These are phyloP conservation scores for Pleurotus citrinopileatus DNA, from an alignment of 768 basidiomycete species.

Conservation along the genomic window DNA sequence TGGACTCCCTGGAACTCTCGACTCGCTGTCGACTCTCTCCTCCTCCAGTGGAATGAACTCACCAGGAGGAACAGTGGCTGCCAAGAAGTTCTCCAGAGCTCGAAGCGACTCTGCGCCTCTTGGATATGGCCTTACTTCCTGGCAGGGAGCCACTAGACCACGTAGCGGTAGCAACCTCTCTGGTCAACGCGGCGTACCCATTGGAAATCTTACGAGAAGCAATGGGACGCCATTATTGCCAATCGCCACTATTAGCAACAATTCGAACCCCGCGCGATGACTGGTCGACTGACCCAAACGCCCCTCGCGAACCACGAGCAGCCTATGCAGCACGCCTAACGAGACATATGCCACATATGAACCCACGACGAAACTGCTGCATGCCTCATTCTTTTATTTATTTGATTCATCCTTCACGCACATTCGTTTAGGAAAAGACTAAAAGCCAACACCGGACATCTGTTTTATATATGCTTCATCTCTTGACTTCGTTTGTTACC, in stretches of 20 bases:
- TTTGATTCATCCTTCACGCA: not conserved
- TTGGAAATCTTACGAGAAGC: conserved; percentile 31
- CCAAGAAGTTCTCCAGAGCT: conserved; percentile 51
- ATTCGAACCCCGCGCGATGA: conserved; percentile 10
- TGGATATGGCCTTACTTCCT: conserved; percentile 42
- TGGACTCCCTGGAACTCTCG: conserved; percentile 22
- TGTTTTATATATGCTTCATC: not conserved
- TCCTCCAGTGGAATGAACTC: conserved; percentile 19
- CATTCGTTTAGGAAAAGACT: not conserved
- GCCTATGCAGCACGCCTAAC: not conserved
- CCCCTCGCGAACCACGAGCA: not conserved
- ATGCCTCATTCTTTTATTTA: not conserved
- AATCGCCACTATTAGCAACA: conserved; percentile 29
- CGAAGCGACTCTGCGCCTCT: conserved; percentile 69
- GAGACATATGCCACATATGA: not conserved
- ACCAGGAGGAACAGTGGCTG: conserved; percentile 4
- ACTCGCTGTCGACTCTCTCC: conserved; percentile 31
- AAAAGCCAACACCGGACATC: conserved; percentile 1
- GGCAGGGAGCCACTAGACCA: conserved; percentile 30
- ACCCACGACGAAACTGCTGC: not conserved
- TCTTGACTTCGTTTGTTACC: not conserved
- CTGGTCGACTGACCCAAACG: not conserved
- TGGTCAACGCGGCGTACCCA: conserved; percentile 30
- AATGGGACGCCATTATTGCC: conserved; percentile 26
- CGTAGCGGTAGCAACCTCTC: conserved; percentile 51